A percentile compares a stretch with the other conserved stretches of the same genome.
phyloP scores from a whole-genome alignment of 495 filamentous ascomycete genomes.

The Umbilicaria muhlenbergii region DNA sequence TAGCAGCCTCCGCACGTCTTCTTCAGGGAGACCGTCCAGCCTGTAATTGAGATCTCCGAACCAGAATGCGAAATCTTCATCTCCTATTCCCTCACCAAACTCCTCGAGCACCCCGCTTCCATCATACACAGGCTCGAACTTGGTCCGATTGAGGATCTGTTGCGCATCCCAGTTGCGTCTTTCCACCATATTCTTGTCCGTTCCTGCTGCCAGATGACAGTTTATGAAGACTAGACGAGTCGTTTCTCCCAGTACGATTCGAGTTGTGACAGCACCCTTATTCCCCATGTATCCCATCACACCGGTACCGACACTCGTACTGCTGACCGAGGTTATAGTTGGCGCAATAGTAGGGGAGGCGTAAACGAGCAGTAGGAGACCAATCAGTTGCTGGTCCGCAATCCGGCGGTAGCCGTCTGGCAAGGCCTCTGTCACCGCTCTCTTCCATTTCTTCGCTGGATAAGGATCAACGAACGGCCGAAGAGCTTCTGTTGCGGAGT shows the following conservation, averaged over 20 bases:
- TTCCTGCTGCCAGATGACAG: slow-evolving; percentile 75
- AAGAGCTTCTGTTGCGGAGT: slow-evolving; percentile 45
- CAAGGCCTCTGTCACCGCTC: slow-evolving; percentile 49
- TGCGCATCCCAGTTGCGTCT: slow-evolving; percentile 78
- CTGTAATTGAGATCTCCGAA: slow-evolving; percentile 96
- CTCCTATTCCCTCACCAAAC: slow-evolving; percentile 54
- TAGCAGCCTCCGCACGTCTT: slow-evolving; percentile 76
- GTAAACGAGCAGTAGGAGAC: slow-evolving; percentile 73
- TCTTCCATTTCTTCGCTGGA: slow-evolving; percentile 63
- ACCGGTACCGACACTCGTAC: slow-evolving; percentile 67
- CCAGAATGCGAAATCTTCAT: slow-evolving; percentile 90
- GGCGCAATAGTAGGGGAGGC: slow-evolving; percentile 58
- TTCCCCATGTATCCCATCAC: slow-evolving; percentile 89
- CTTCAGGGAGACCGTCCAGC: slow-evolving; percentile 72
- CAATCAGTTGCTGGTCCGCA: slow-evolving; percentile 71
- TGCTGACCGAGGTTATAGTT: slow-evolving; percentile 61
- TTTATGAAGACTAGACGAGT: slow-evolving; percentile 82
- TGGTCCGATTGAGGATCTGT: slow-evolving; percentile 57
- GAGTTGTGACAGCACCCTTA: slow-evolving; percentile 74
- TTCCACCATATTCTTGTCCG: slow-evolving; percentile 60
- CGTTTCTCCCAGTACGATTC: slow-evolving; percentile 78
- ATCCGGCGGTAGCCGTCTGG: slow-evolving; percentile 63
- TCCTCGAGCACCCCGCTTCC: slow-evolving; percentile 32
- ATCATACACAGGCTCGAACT: slow-evolving; percentile 54
- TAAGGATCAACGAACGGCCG: slow-evolving; percentile 58